phyloP scores from a whole-genome alignment of 306 rosid genomes.

The Vicia villosa region DNA sequence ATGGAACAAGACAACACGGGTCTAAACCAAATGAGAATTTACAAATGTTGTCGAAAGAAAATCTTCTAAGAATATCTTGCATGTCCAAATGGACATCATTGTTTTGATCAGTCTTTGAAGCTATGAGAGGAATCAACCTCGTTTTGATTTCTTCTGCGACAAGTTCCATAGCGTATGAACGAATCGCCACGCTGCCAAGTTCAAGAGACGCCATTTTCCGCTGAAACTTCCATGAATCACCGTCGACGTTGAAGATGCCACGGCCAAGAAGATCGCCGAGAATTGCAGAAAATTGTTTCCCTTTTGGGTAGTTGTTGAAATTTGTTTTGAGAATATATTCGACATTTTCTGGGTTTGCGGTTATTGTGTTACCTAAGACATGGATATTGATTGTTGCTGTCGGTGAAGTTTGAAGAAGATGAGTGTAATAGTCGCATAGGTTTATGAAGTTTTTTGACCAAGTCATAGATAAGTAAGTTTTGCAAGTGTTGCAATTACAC shows the following conservation, averaged over 20 bases:
- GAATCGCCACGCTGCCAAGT: conserved; percentile 66
- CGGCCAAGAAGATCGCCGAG: conserved; percentile 88
- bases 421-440: conserved; percentile 79
- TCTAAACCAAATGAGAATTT: conserved; percentile 78
- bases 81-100: conserved; percentile 47
- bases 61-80: conserved; percentile 71
- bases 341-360: conserved; percentile 72
- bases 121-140: conserved; percentile 51
- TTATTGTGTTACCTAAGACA: conserved; percentile 65
- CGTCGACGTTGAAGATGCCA: conserved; percentile 87
- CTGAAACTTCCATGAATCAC: conserved; percentile 69
- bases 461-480: conserved; percentile 43
- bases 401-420: conserved; percentile 58
- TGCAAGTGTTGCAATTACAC: conserved; percentile 71
- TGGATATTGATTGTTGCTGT: conserved; percentile 66
- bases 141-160: conserved; percentile 50
- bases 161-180: conserved; percentile 60
- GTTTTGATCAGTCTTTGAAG: neutral
- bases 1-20: conserved; percentile 62
- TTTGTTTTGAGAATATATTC: conserved; percentile 71
- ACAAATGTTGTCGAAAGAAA: conserved; percentile 79
- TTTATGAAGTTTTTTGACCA: conserved; percentile 55
- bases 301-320: conserved; percentile 83
- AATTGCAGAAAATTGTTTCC: conserved; percentile 64
- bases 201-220: conserved; percentile 82